Evolutionary conservation across 371 early-diverging fungal genomes (phyloP).

Genomic region (Mortierella sp.): DNA sequence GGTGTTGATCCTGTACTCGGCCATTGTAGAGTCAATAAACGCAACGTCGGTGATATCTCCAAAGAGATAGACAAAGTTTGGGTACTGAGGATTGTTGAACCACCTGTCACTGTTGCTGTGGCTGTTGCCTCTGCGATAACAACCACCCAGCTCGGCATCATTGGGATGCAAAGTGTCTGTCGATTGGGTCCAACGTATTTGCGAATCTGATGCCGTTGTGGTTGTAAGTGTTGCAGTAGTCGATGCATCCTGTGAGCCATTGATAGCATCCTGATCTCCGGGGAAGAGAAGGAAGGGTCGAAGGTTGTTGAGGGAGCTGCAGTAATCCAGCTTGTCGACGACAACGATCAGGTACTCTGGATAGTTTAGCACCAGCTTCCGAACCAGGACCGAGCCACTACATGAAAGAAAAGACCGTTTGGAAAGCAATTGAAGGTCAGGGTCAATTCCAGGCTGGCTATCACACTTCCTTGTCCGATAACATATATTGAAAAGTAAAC

Average conservation of each 20-base stretch:
- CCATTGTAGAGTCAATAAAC: slow-evolving; percentile 76
- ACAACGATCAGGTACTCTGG: slow-evolving; percentile 81
- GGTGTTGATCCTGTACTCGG: slow-evolving; percentile 80
- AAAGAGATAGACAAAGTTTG: slow-evolving; percentile 52
- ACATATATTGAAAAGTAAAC: background rate
- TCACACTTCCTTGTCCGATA: background rate
- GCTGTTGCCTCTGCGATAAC: background rate
- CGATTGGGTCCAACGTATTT: background rate
- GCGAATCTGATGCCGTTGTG: slow-evolving; percentile 3
- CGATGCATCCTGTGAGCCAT: slow-evolving; percentile 30
- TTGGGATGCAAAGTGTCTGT: background rate
- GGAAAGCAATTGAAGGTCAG: background rate
- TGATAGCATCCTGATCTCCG: background rate
- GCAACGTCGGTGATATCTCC: slow-evolving; percentile 84
- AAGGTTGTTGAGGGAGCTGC: slow-evolving; percentile 79
- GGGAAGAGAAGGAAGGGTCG: slow-evolving; percentile 58
- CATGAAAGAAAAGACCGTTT: background rate
- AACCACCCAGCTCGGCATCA: background rate
- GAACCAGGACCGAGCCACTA: slow-evolving; percentile 74
- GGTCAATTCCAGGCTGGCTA: background rate
- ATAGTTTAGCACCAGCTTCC: slow-evolving; percentile 74
- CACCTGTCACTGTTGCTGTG: background rate
- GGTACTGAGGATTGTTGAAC: slow-evolving; percentile 4
- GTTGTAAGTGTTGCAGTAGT: slow-evolving; percentile 60
- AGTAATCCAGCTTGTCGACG: slow-evolving; percentile 88